Evolutionary conservation across 371 early-diverging fungal species (phyloP).

Genomic region (Blyttiomyces sp.): DNA sequence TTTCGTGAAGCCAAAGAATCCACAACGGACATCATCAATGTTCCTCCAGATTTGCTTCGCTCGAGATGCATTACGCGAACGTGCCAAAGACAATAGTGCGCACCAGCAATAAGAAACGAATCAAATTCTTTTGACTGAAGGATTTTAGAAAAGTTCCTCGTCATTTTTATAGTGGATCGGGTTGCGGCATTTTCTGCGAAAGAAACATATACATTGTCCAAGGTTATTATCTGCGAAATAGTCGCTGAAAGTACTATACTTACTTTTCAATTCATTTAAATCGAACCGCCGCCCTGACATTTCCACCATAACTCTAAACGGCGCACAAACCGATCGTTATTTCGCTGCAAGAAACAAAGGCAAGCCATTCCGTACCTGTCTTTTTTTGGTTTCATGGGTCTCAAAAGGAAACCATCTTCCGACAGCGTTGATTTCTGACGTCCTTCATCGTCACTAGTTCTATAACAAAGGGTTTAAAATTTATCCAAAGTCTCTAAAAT

Average conservation of each 20-base stretch:
- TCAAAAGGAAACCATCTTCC: background rate
- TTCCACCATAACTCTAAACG: background rate
- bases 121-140: constrained; percentile 24
- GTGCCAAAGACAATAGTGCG: constrained; percentile 20
- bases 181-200: constrained; percentile 4
- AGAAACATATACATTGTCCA: background rate
- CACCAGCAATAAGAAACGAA: constrained; percentile 20
- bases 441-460: too few relatives aligned
- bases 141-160: constrained; percentile 22
- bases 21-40: background rate
- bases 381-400: background rate
- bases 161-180: constrained; percentile 10
- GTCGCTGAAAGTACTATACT: background rate
- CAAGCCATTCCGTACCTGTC: background rate
- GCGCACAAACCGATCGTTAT: background rate
- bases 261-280: constrained; percentile 20
- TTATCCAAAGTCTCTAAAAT: too few relatives aligned
- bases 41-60: background rate
- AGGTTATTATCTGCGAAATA: too few relatives aligned
- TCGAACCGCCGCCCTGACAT: constrained; percentile 13
- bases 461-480: too few relatives aligned
- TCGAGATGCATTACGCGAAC: constrained; percentile 19
- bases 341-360: background rate
- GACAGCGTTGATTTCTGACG: background rate
- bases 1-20: background rate